phyloP scores from a whole-genome alignment of 108 stramenopile species.

The Pseudonitzschia delicatissima region DNA sequence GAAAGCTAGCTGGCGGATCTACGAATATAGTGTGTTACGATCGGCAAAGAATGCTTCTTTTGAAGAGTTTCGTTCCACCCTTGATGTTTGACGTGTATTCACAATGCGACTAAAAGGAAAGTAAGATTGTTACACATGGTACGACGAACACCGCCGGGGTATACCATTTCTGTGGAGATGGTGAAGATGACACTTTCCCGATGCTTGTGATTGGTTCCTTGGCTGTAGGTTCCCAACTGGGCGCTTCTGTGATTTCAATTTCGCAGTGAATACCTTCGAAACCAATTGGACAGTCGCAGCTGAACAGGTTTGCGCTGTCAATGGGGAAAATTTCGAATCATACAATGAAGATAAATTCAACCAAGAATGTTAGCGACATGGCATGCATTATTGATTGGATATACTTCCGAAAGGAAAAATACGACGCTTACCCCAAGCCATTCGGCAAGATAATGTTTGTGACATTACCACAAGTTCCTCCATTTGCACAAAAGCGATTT shows the following conservation, averaged over 20 bases:
- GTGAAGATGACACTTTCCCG: too few relatives aligned
- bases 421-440: neutral
- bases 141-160: too few relatives aligned
- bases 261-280: neutral
- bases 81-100: too few relatives aligned
- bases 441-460: neutral
- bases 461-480: slow-evolving; percentile 4
- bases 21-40: too few relatives aligned
- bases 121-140: too few relatives aligned
- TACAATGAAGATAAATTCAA: neutral
- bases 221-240: neutral
- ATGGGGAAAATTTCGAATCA: neutral
- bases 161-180: too few relatives aligned
- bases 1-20: too few relatives aligned
- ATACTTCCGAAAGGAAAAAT: neutral
- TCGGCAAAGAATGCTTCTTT: too few relatives aligned
- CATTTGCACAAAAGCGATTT: slow-evolving; percentile 1
- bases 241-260: neutral
- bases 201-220: too few relatives aligned
- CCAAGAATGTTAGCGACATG: neutral
- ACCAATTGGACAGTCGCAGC: neutral
- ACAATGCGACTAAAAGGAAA: too few relatives aligned
- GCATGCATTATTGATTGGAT: neutral
- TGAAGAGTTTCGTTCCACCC: too few relatives aligned
- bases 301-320: neutral